Percentiles rank a stretch among this genome's conserved stretches.
Evolutionary conservation across 2,329 filamentous ascomycete species (phyloP).

Genomic region (Neodidymelliopsis sp.): DNA sequence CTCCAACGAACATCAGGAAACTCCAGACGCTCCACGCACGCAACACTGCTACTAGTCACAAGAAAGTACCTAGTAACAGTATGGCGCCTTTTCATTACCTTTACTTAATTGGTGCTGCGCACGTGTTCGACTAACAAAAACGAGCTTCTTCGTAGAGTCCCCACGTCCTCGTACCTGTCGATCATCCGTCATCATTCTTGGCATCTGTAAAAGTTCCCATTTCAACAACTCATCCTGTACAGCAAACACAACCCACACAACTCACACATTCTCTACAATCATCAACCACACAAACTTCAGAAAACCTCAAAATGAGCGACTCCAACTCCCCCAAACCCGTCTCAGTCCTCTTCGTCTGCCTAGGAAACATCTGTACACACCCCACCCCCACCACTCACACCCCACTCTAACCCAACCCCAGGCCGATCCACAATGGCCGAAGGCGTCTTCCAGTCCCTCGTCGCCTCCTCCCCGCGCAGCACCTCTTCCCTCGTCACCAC

Average conservation of each 20-base stretch:
- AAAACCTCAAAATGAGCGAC: conserved; percentile 19
- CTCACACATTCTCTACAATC: background rate
- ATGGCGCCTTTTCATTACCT: no score
- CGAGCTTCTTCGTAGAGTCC: no score
- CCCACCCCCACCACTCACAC: background rate
- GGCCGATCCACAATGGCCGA: conserved; percentile 91
- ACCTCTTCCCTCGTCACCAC: conserved; percentile 63
- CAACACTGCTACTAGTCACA: no score
- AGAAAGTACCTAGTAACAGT: no score
- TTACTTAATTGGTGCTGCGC: no score
- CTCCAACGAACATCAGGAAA: no score
- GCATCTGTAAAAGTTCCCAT: conserved; percentile 1
- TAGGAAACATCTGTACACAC: conserved; percentile 86
- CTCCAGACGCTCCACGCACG: no score
- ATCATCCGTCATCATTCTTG: conserved; percentile 13
- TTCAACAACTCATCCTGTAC: background rate
- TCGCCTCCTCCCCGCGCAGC: conserved; percentile 60
- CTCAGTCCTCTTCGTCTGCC: conserved; percentile 91
- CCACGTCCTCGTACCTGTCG: conserved; percentile 6
- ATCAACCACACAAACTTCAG: background rate
- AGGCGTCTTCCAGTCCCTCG: conserved; percentile 82
- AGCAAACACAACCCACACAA: background rate
- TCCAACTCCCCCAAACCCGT: conserved; percentile 49
- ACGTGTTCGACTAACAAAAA: no score
- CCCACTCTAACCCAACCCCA: conserved; percentile 48